phyloP scores from a whole-genome alignment of 2,329 filamentous ascomycete species.

The Macrophomina tecta region DNA sequence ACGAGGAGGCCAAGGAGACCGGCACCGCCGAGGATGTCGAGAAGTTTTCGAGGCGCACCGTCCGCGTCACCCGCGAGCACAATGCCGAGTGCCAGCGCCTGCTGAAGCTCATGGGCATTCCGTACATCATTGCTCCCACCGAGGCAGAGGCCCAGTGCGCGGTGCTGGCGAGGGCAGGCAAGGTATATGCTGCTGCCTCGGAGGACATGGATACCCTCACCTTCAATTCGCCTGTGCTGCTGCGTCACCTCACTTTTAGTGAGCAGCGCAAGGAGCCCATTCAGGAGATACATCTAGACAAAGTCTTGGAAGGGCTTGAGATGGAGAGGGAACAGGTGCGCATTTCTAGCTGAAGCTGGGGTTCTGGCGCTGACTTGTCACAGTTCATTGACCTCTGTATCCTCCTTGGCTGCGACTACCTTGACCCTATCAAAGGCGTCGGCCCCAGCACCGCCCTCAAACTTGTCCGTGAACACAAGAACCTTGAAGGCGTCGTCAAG shows the following conservation, averaged over 20 bases:
- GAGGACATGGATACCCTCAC: slow-evolving; percentile 99
- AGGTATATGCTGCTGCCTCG: slow-evolving; percentile 94
- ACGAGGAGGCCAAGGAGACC: slow-evolving; percentile 96
- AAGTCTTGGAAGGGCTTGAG: slow-evolving; percentile 81
- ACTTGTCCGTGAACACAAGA: slow-evolving; percentile 89
- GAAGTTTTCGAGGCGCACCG: slow-evolving; percentile 92
- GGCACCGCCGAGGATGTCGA: slow-evolving; percentile 97
- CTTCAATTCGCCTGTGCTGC: slow-evolving; percentile 87
- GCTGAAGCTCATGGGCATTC: slow-evolving; percentile 93
- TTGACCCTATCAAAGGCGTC: slow-evolving; percentile 94
- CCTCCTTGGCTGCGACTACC: slow-evolving; percentile 94
- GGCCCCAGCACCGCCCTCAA: slow-evolving; percentile 91
- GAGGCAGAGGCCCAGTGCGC: slow-evolving; percentile 98
- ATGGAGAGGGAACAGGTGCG: slow-evolving; percentile 86
- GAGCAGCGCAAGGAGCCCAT: slow-evolving; percentile 98
- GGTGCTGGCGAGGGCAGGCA: slow-evolving; percentile 83
- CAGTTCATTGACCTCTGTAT: slow-evolving; percentile 98
- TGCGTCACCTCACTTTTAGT: slow-evolving; percentile 93
- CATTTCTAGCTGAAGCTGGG: neutral
- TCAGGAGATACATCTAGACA: slow-evolving; percentile 88
- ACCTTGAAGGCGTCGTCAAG: slow-evolving; percentile 85
- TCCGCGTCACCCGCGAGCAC: slow-evolving; percentile 94
- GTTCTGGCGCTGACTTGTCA: neutral
- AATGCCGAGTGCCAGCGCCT: slow-evolving; percentile 92
- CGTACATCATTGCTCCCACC: slow-evolving; percentile 92